These are phyloP conservation scores for Bothia castanella DNA, from an alignment of 1,284 basidiomycete genomes.

Conservation along the genomic window DNA sequence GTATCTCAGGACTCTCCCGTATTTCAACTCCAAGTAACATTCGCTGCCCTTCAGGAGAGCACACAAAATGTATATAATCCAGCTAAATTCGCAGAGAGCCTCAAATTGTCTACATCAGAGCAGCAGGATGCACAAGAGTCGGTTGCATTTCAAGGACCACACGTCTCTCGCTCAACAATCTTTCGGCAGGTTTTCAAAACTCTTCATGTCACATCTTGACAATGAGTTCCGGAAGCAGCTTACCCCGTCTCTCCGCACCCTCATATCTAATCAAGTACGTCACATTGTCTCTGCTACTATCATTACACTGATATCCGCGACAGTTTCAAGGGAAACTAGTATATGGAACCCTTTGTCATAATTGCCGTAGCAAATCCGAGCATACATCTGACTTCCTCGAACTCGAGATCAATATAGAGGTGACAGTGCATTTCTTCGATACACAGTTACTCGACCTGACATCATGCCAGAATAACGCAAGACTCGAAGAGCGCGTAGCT, in stretches of 20 bases:
- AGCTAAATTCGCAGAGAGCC: slow-evolving; percentile 73
- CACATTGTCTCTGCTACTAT: neutral
- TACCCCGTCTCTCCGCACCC: slow-evolving; percentile 53
- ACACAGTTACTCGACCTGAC: neutral
- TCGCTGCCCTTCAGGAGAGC: slow-evolving; percentile 78
- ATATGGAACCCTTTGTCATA: slow-evolving; percentile 73
- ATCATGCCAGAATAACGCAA: slow-evolving; percentile 56
- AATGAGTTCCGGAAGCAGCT: slow-evolving; percentile 79
- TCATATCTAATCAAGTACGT: slow-evolving; percentile 67
- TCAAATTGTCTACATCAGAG: slow-evolving; percentile 73
- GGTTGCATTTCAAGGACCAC: slow-evolving; percentile 23
- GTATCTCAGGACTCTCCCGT: slow-evolving; percentile 61
- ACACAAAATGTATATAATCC: slow-evolving; percentile 75
- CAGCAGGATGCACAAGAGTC: slow-evolving; percentile 96
- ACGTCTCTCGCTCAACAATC: slow-evolving; percentile 12
- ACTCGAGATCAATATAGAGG: slow-evolving; percentile 80
- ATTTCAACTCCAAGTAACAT: slow-evolving; percentile 70
- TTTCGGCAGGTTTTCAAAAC: slow-evolving; percentile 76
- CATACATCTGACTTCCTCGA: slow-evolving; percentile 71
- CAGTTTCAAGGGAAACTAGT: slow-evolving; percentile 84
- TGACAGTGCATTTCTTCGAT: neutral
- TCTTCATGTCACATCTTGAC: slow-evolving; percentile 86
- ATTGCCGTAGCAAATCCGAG: slow-evolving; percentile 67
- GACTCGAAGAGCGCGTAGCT: slow-evolving; percentile 67
- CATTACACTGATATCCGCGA: slow-evolving; percentile 1